These are phyloP conservation scores for Cercospora brassicicola DNA, from an alignment of 2,329 filamentous ascomycete genomes.

Conservation along the genomic window DNA sequence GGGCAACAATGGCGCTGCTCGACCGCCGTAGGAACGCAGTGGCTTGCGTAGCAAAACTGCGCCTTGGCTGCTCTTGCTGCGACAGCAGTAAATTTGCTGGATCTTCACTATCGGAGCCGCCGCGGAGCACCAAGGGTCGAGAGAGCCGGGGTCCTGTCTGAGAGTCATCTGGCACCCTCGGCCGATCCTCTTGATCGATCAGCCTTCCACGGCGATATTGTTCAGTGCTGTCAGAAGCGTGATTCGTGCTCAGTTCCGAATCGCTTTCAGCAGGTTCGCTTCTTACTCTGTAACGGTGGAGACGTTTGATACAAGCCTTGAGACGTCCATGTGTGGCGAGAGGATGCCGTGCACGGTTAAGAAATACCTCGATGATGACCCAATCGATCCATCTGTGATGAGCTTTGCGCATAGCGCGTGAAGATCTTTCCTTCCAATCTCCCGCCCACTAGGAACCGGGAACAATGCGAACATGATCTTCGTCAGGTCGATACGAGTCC, in stretches of 20 bases:
- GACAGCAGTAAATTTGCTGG: background rate
- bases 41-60: background rate
- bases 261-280: conserved; percentile 1
- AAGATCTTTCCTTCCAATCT: background rate
- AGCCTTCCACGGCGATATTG: background rate
- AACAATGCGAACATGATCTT: background rate
- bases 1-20: background rate
- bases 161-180: background rate
- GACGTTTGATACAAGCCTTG: background rate
- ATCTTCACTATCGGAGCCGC: background rate
- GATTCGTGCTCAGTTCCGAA: background rate
- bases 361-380: background rate
- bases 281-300: background rate
- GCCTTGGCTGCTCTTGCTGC: background rate
- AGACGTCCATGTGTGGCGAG: background rate
- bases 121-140: background rate
- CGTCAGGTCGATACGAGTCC: background rate
- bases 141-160: background rate
- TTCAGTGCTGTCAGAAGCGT: background rate
- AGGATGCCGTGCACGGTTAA: background rate
- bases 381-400: background rate
- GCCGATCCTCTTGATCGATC: background rate
- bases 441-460: conserved; percentile 2
- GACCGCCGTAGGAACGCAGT: background rate
- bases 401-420: background rate